Conservation (phyloP, 2,329 filamentous ascomycete species). For the Penicillium rolfsii region DNA sequence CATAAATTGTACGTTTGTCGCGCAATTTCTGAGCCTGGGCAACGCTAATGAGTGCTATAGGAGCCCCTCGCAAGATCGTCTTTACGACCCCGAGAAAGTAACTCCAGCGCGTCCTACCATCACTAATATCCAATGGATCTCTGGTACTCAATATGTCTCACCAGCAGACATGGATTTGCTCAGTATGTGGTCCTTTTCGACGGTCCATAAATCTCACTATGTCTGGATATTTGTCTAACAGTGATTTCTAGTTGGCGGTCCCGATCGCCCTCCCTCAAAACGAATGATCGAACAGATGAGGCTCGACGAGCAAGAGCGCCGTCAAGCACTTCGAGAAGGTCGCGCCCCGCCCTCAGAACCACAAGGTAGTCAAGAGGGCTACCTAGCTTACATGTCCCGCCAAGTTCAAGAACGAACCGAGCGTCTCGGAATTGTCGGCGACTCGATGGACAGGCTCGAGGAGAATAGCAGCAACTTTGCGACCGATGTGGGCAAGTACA, state of each 20-base stretch:
- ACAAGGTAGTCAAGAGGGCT: constrained; percentile 62
- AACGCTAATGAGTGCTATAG: constrained; percentile 37
- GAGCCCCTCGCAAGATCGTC: constrained; percentile 63
- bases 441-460: constrained; percentile 81
- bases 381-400: constrained; percentile 78
- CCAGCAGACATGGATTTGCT: constrained; percentile 85
- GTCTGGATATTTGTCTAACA: constrained; percentile 8
- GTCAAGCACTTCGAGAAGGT: constrained; percentile 43
- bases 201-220: not conserved
- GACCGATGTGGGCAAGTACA: constrained; percentile 84
- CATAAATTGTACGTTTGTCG: constrained; percentile 59
- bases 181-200: constrained; percentile 48
- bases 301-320: constrained; percentile 67
- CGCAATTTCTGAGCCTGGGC: not conserved
- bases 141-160: constrained; percentile 88
- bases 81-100: constrained; percentile 75
- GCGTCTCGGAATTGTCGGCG: constrained; percentile 78
- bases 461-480: constrained; percentile 82
- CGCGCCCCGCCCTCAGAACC: constrained; percentile 36
- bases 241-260: constrained; percentile 67
- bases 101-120: constrained; percentile 87
- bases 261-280: constrained; percentile 84
- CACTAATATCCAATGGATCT: constrained; percentile 94
- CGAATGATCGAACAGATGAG: constrained; percentile 81
- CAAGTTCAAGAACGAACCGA: constrained; percentile 91